These are phyloP conservation scores for Ananas comosus DNA, from an alignment of 176 grass and related monocot genomes.

Conservation along the genomic window DNA sequence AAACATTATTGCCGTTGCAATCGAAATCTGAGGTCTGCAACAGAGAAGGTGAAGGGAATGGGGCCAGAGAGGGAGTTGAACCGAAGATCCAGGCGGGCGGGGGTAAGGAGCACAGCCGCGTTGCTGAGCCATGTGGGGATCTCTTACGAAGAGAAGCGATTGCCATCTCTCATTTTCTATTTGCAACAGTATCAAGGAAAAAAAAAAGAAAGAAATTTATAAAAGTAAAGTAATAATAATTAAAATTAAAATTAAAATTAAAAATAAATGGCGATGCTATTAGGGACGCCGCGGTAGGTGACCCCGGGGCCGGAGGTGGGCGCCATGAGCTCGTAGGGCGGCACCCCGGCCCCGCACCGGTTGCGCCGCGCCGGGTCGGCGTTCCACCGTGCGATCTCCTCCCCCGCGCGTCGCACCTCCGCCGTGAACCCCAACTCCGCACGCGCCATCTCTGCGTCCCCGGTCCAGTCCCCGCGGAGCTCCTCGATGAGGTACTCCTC, in stretches of 20 bases:
- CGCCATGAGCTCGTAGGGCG: conserved; percentile 71
- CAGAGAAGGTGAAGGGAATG: too few relatives aligned
- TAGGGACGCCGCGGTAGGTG: conserved; percentile 66
- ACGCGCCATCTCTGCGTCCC: conserved; percentile 24
- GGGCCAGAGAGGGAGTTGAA: too few relatives aligned
- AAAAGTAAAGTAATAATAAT: too few relatives aligned
- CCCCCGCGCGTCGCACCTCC: conserved; percentile 45
- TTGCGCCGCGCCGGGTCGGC: conserved; percentile 44
- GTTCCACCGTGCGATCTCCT: conserved; percentile 46
- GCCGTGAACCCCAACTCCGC: conserved; percentile 17
- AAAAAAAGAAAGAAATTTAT: too few relatives aligned
- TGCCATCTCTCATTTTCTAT: too few relatives aligned
- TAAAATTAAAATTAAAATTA: background rate
- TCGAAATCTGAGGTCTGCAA: conserved; percentile 50
- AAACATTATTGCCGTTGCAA: conserved; percentile 56
- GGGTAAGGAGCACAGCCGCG: too few relatives aligned
- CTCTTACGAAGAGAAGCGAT: too few relatives aligned
- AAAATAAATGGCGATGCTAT: conserved; percentile 55
- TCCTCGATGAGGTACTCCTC: conserved; percentile 71
- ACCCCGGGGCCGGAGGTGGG: conserved; percentile 40
- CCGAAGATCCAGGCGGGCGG: too few relatives aligned
- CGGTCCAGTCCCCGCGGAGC: conserved; percentile 35
- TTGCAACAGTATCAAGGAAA: too few relatives aligned
- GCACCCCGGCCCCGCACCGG: conserved; percentile 48
- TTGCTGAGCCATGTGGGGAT: too few relatives aligned